Evolutionary conservation across 495 filamentous ascomycete species (phyloP), one percentile per base, ranked within the genome.

Genomic region (Penicillium paxilli): DNA sequence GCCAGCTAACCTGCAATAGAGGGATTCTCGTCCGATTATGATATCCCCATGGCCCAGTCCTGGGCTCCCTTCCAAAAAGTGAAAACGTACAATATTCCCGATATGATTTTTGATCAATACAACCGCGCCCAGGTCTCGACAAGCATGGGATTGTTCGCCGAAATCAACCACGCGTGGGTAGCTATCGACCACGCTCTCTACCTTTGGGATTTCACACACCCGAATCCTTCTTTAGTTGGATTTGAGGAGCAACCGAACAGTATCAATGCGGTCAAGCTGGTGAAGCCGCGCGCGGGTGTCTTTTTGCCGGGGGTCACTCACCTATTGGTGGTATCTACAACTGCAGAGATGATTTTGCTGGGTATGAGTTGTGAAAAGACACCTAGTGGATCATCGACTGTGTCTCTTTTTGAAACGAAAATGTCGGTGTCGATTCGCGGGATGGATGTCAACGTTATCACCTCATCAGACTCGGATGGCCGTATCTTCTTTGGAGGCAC

Each of bases 111-210:
- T 62, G 87, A 90, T 51, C 92, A 95, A 61, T 90, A 92, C 67
- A 95, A 99, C 67, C 74, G 80, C 19, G 88, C 88, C 42, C 83
- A 92, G 57, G 83, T 96, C 2, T 86, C 86, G 21, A 94, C 93
- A 10, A 83, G 80, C 64, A 95, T 98, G 86, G 94, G 94, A 19
- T 72, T 98, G 33, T 96, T 99, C 69, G 89, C 94, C 19, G 87
- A 91, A 67, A 69, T 99, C 58, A 90, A 90, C 53, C 92, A 97
- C 73, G 93, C 92, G 40, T 99, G 93, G 92, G 87, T 95, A 19
- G 81, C 89, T 1, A 96, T 99, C 63, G 94, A 99, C 72, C 96
- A 94, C 70, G 86, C 89, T 49, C 79, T 99, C 22, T 99, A 98
- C 66, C 77, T 99, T 11, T 99, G 94, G 94, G 94, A 99, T 70